Evolutionary conservation across 495 filamentous ascomycete genomes (phyloP), one percentile per base, ranked within the genome.

Genomic region (Amorphotheca resinae): DNA sequence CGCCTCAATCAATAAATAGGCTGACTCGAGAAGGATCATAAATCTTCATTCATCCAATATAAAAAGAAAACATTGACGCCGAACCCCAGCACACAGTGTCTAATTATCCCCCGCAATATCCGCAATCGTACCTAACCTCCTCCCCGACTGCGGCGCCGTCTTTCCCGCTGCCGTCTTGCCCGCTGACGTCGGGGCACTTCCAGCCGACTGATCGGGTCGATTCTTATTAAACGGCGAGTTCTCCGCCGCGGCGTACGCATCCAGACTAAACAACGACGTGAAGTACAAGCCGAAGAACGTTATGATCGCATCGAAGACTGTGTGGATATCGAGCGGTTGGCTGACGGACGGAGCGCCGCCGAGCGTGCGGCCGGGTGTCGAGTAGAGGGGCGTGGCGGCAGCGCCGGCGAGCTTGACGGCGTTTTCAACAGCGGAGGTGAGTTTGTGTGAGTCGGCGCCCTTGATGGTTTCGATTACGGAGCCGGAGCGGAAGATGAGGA

Each of bases 401-500:
- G 60, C 50, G n/a, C 64, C 64, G 2, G 70, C 73, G 8, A 71
- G 60, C 45, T 69, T 68, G 20, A 76, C 79, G 35, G 89, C 80
- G 59, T 82, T 80, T 46, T 80, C 78, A 48, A 96, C 77, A 1
- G 80, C 82, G 39, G 77, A 67, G 48, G 75, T 80, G 15, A 98
- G 73, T 45, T 78, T 75, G 12, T 72, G 64, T 1, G 75, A 72
- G 64, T 94, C 76, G 22, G 88, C 88, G 56, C 91, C 91, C 45
- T 70, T 69, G 44, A 96, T 75, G 22, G 79, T 84, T 33, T 82
- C 68, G 44, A 76, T 73, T 39, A 82, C 74, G 44, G 72, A 67
- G 46, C 82, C 77, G 52, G 76, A 74, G 61, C 88, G 81, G 66
- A 89, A 82, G 48, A 87, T 74, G 39, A 87, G 65, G 65, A 89